phyloP scores from a whole-genome alignment of 164 flowering plant species.

The Umbilicus rupestris region DNA sequence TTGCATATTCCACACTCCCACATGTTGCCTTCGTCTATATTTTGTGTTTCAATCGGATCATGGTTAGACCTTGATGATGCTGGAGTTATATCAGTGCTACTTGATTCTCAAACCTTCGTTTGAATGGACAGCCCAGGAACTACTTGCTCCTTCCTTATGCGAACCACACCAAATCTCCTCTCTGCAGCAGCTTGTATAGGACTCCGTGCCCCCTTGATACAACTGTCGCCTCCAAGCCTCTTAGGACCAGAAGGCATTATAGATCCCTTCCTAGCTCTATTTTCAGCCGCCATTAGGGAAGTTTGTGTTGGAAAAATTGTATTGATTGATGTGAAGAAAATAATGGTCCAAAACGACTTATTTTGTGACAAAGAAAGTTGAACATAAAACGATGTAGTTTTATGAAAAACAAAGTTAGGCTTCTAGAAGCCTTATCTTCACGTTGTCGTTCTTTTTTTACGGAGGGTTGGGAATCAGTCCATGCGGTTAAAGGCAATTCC shows the following conservation, averaged over 20 bases:
- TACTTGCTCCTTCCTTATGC: conserved; percentile 30
- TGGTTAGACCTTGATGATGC: not conserved
- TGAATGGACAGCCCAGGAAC: conserved; percentile 7
- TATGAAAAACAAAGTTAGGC: too few relatives aligned
- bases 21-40: not conserved
- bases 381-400: too few relatives aligned
- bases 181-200: conserved; percentile 98
- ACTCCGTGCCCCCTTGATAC: conserved; percentile 66
- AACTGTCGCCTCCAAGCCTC: conserved; percentile 80
- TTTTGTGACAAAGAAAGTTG: too few relatives aligned
- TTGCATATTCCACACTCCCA: conserved; percentile 85
- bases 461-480: too few relatives aligned
- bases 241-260: conserved; percentile 75
- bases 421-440: too few relatives aligned
- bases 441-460: too few relatives aligned
- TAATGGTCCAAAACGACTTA: too few relatives aligned
- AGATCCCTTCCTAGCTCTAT: conserved; percentile 46
- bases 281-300: conserved; percentile 71
- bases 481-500: too few relatives aligned
- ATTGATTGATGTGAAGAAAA: too few relatives aligned
- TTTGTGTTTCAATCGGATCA: not conserved
- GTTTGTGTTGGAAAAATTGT: too few relatives aligned
- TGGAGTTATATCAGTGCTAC: not conserved
- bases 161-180: conserved; percentile 95
- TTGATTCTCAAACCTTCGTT: not conserved